These are phyloP conservation scores for Hansenula sp. DNA, from an alignment of 1,139 yeast species.

Conservation along the genomic window DNA sequence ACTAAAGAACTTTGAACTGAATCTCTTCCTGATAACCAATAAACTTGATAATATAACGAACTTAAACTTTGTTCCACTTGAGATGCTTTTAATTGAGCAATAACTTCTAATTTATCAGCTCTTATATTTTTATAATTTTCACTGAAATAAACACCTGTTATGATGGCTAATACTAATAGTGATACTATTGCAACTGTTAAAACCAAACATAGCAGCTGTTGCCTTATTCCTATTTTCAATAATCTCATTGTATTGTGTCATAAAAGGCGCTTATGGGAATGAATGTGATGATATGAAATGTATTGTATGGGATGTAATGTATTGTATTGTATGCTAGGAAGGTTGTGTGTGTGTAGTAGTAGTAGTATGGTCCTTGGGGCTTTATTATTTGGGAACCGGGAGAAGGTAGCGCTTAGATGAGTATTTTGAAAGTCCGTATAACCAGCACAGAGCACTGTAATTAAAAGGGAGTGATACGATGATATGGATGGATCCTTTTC, in stretches of 20 bases:
- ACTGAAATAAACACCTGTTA: constrained; percentile 77
- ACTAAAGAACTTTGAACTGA: constrained; percentile 56
- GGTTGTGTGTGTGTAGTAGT: no score
- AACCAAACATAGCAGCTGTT: constrained; percentile 78
- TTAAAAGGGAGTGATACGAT: no score
- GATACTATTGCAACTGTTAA: constrained; percentile 74
- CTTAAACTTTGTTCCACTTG: constrained; percentile 70
- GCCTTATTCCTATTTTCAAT: constrained; percentile 36
- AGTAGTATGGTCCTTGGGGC: no score
- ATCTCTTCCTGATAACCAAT: constrained; percentile 63
- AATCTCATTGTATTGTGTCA: constrained; percentile 5
- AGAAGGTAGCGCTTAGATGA: no score
- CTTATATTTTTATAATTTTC: constrained; percentile 56
- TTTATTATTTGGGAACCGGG: no score
- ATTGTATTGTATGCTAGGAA: not conserved
- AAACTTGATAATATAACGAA: constrained; percentile 62
- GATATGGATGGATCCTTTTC: no score
- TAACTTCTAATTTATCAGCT: constrained; percentile 68
- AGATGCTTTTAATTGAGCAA: constrained; percentile 75
- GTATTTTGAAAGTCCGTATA: no score
- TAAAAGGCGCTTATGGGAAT: no score
- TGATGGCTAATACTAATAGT: constrained; percentile 67
- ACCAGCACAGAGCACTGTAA: no score
- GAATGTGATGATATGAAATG: not conserved
- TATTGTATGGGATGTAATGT: not conserved